Evolutionary conservation across 768 basidiomycete species (phyloP).

Genomic region (Neoboletus magnificus): DNA sequence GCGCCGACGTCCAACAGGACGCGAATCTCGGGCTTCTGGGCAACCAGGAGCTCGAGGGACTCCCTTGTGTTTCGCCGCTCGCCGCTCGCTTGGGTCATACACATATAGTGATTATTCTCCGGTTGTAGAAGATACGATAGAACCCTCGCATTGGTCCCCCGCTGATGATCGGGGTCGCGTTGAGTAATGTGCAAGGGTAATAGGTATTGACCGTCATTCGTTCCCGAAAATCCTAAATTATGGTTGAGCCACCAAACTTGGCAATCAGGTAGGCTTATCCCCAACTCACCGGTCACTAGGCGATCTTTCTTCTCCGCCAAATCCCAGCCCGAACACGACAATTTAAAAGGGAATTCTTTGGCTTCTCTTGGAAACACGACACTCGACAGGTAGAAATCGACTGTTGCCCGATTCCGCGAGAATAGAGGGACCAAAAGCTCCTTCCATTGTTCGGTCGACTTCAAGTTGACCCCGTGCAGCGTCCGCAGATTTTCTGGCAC

Average conservation of each 20-base stretch:
- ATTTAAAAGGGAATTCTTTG: conserved; percentile 34
- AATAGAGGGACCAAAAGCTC: conserved; percentile 16
- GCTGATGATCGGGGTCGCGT: too few relatives aligned
- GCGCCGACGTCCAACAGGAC: too few relatives aligned
- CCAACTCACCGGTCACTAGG: too few relatives aligned
- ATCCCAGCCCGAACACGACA: conserved; percentile 38
- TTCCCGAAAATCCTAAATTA: conserved; percentile 43
- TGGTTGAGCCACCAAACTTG: conserved; percentile 4
- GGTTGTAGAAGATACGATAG: too few relatives aligned
- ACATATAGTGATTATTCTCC: too few relatives aligned
- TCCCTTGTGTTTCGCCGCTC: conserved; percentile 9
- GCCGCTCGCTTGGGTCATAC: conserved; percentile 29
- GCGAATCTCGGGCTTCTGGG: conserved; percentile 34
- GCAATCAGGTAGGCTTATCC: neutral
- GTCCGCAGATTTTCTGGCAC: conserved; percentile 21
- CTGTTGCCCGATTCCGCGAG: too few relatives aligned
- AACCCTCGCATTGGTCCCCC: too few relatives aligned
- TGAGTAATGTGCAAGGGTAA: too few relatives aligned
- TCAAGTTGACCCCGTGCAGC: conserved; percentile 24
- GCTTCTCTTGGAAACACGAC: conserved; percentile 39
- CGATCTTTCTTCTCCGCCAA: too few relatives aligned
- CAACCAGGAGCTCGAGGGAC: conserved; percentile 32
- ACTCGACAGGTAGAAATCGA: conserved; percentile 37
- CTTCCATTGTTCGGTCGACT: conserved; percentile 27
- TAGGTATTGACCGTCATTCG: conserved; percentile 40